Evolutionary conservation across 176 grass and related monocot genomes (phyloP).

Genomic region (Oryza nivara): DNA sequence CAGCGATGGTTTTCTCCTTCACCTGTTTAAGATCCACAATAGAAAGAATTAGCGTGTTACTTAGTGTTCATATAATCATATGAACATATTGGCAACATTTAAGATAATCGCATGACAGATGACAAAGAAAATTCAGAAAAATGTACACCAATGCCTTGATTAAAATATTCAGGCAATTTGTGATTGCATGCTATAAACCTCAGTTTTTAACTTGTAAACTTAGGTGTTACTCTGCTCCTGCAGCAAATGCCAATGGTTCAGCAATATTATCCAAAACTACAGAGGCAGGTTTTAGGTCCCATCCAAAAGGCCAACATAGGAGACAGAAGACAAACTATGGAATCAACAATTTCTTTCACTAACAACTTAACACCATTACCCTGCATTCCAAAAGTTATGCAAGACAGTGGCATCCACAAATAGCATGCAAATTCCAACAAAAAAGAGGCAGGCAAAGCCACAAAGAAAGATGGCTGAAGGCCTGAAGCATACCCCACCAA

Average conservation of each 20-base stretch:
- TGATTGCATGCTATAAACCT: not conserved
- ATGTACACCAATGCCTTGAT: not conserved
- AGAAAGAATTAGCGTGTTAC: not conserved
- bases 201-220: not conserved
- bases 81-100: not conserved
- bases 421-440: slow-evolving; percentile 25
- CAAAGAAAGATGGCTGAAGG: slow-evolving; percentile 26
- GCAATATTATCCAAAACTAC: slow-evolving; percentile 5
- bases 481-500: slow-evolving; percentile 77
- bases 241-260: not conserved
- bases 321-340: slow-evolving; percentile 1
- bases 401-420: not conserved
- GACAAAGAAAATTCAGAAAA: not conserved
- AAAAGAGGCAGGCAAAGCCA: not conserved
- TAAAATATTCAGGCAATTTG: slow-evolving; percentile 32
- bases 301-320: not conserved
- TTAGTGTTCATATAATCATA: slow-evolving; percentile 30
- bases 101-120: not conserved
- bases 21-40: slow-evolving; percentile 58
- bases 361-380: not conserved
- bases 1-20: slow-evolving; percentile 97
- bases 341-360: slow-evolving; percentile 11
- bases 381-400: slow-evolving; percentile 6
- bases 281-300: not conserved
- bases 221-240: too few relatives aligned